phyloP scores from a whole-genome alignment of 2,329 filamentous ascomycete genomes.

The Aspergillus ustus region DNA sequence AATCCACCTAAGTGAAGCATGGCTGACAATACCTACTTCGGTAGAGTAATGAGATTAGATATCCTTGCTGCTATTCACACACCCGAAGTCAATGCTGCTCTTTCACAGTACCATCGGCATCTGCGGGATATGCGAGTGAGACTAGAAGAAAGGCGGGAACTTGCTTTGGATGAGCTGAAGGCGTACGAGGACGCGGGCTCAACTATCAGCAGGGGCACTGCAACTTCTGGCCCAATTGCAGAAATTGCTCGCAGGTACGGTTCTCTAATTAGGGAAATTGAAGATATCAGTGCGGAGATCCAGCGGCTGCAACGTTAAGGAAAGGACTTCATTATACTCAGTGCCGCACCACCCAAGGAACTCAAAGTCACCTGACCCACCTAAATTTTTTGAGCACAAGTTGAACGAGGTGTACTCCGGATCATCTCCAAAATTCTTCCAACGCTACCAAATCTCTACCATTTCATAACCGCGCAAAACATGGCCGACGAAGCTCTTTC shows the following conservation, averaged over 20 bases:
- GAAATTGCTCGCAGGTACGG: slow-evolving; percentile 47
- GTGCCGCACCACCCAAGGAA: no score
- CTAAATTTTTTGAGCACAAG: slow-evolving; percentile 29
- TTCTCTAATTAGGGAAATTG: slow-evolving; percentile 42
- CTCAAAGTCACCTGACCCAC: slow-evolving; percentile 37
- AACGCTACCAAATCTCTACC: slow-evolving; percentile 2
- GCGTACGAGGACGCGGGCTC: slow-evolving; percentile 39
- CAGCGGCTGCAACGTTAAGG: slow-evolving; percentile 28
- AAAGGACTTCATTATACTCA: neutral
- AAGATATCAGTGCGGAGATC: slow-evolving; percentile 33
- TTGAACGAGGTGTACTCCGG: neutral
- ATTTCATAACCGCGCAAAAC: slow-evolving; percentile 24
- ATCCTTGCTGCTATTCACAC: slow-evolving; percentile 44
- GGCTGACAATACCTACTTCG: neutral
- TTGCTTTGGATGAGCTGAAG: slow-evolving; percentile 38
- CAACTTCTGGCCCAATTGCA: slow-evolving; percentile 33
- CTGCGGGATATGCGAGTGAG: slow-evolving; percentile 32
- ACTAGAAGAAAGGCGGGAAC: slow-evolving; percentile 36
- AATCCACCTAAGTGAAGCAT: neutral
- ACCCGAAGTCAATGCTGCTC: slow-evolving; percentile 40
- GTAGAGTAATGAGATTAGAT: slow-evolving; percentile 44
- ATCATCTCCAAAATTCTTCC: neutral
- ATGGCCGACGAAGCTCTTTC: slow-evolving; percentile 70
- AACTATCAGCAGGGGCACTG: slow-evolving; percentile 4
- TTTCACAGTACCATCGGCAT: slow-evolving; percentile 40